These are phyloP conservation scores for Kwoniella dejecticola DNA, from an alignment of 768 basidiomycete genomes.

Conservation along the genomic window DNA sequence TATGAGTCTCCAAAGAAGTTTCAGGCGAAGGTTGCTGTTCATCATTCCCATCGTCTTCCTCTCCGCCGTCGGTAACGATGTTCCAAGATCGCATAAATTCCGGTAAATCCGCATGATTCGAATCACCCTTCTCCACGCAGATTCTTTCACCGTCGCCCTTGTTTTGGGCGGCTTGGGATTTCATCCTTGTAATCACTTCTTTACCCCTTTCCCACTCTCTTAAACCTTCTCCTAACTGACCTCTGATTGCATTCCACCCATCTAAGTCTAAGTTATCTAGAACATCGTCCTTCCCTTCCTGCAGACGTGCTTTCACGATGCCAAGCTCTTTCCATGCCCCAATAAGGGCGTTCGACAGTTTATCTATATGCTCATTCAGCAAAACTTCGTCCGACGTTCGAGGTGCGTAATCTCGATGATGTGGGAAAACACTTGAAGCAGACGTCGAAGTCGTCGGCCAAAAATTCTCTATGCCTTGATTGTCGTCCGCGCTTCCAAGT, in stretches of 20 bases:
- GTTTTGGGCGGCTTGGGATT: neutral
- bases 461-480: neutral
- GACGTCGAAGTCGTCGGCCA: neutral
- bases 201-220: conserved; percentile 49
- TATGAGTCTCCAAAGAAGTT: no score
- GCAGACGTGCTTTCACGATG: neutral
- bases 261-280: neutral
- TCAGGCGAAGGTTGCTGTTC: neutral
- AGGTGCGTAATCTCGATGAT: conserved; percentile 18
- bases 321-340: conserved; percentile 15
- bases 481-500: no score
- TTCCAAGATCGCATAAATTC: conserved; percentile 32
- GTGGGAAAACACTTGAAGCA: no score
- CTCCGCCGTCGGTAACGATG: no score
- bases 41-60: neutral
- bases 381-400: conserved; percentile 27
- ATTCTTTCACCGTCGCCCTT: neutral
- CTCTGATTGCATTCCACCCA: conserved; percentile 34
- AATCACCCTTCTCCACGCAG: no score
- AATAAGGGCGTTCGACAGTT: conserved; percentile 11
- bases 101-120: conserved; percentile 6
- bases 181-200: conserved; percentile 28
- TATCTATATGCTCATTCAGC: conserved; percentile 23
- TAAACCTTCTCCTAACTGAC: conserved; percentile 37
- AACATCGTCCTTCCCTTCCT: neutral